phyloP scores from a whole-genome alignment of 2,329 filamentous ascomycete species.

The Trichophyton mentagrophytes region DNA sequence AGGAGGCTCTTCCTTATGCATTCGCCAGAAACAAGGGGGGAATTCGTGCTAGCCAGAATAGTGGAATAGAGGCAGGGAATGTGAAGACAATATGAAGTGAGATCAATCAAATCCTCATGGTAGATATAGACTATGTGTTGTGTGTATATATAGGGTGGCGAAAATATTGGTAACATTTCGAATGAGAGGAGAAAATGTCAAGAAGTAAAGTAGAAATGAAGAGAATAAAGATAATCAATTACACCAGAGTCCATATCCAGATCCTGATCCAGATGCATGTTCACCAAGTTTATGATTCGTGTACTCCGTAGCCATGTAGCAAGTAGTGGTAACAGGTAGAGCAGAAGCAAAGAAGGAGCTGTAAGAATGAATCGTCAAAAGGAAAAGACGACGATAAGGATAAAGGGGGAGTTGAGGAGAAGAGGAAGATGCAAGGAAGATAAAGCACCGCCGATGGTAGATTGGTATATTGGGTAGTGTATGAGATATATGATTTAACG shows the following conservation, averaged over 20 bases:
- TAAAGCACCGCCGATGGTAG: neutral
- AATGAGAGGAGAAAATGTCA: neutral
- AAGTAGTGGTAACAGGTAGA: neutral
- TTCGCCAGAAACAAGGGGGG: neutral
- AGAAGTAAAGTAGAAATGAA: neutral
- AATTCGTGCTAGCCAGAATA: neutral
- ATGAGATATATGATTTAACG: neutral
- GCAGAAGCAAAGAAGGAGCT: neutral
- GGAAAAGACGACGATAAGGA: neutral
- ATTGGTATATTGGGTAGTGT: neutral
- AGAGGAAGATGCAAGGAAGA: neutral
- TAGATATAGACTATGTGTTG: neutral
- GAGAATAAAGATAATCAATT: neutral
- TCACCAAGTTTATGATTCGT: neutral
- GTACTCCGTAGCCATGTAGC: neutral
- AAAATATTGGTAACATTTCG: neutral
- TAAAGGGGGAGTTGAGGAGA: neutral
- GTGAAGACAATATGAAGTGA: neutral
- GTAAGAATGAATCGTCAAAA: neutral
- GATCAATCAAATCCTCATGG: neutral
- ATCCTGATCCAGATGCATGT: neutral
- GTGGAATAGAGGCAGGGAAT: neutral
- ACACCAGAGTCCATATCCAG: neutral
- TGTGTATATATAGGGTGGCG: neutral
- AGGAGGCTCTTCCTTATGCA: neutral